Base-by-base conservation (phyloP, 2,329 filamentous ascomycete genomes). In the Ophiobolus disseminans region DNA sequence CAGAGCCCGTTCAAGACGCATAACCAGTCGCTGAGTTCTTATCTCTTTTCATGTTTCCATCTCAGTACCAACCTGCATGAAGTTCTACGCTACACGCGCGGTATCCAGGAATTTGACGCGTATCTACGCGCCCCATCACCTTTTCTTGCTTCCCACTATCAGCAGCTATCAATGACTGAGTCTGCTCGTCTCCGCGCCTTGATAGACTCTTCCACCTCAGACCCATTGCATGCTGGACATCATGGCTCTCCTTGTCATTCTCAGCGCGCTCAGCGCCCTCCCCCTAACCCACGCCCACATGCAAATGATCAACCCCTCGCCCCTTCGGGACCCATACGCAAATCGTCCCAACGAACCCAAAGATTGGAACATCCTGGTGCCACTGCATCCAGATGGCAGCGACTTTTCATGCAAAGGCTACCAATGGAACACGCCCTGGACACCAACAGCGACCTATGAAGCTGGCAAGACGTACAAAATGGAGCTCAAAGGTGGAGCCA, bases 321-420 rank as follows among this genome's bases (percentile, higher is more conserved):
- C 82, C 8, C 72, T 85, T 19, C 78, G 77, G 50, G 78, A 83
- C 57, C 75, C 77, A 14, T 68, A 76, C 34, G 73, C 70, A 26
- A 68, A 76, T 25, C 73, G 72, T 25, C 80, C 45, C 34, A 59
- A 42, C 79, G 84, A 67, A 34, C 61, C 55, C 13, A 67, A 65
- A 66, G 88, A 92, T 75, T 90, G 88, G 76, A 83, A 82, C 60
- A 90, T 90, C 76, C 89, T 85, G 26, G 79, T 80, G 13, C 90
- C 90, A 2, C 79, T 94, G 38, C 67, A 74, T 2, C 65, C 77
- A 16, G 76, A 79, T 50, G 86, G 87, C 20, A 78, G 79, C 49
- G 82, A 91, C 73, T 94, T 84, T 70, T 87, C 89, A 4, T 94
- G 90, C 82, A 91, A 91, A 77, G 86, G 86, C 9, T 84, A 85